These are phyloP conservation scores for Endogone sp. DNA, from an alignment of 192 early-diverging fungal genomes.

Conservation along the genomic window DNA sequence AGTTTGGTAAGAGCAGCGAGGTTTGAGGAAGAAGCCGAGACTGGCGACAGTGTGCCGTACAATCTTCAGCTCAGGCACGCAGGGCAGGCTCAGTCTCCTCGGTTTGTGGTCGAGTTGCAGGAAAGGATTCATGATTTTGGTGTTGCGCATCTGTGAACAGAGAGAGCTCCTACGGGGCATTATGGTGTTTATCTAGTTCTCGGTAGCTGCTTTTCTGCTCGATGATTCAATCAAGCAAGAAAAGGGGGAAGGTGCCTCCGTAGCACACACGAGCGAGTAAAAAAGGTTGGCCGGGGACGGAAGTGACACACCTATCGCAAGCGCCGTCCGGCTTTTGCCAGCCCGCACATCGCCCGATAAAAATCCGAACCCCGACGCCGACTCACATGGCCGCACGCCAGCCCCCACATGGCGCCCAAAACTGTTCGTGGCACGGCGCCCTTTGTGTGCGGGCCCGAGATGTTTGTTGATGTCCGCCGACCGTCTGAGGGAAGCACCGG, in stretches of 20 bases:
- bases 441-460: neutral
- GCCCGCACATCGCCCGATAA: no score
- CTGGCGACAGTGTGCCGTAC: neutral
- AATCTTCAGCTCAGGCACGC: neutral
- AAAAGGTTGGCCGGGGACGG: no score
- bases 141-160: no score
- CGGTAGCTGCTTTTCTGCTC: no score
- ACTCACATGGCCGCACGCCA: neutral
- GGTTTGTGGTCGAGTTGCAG: neutral
- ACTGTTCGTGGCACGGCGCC: neutral
- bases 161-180: no score
- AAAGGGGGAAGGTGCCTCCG: no score
- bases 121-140: neutral
- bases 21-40: neutral
- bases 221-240: no score
- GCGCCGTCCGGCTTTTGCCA: neutral
- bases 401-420: neutral
- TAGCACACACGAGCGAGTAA: no score
- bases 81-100: neutral
- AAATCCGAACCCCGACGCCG: neutral
- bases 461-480: neutral
- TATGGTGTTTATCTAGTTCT: no score
- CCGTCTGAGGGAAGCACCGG: neutral
- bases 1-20: neutral
- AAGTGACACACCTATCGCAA: neutral